Conservation (phyloP, 2,329 filamentous ascomycete species). For the Fusarium sterilihyphosum region DNA sequence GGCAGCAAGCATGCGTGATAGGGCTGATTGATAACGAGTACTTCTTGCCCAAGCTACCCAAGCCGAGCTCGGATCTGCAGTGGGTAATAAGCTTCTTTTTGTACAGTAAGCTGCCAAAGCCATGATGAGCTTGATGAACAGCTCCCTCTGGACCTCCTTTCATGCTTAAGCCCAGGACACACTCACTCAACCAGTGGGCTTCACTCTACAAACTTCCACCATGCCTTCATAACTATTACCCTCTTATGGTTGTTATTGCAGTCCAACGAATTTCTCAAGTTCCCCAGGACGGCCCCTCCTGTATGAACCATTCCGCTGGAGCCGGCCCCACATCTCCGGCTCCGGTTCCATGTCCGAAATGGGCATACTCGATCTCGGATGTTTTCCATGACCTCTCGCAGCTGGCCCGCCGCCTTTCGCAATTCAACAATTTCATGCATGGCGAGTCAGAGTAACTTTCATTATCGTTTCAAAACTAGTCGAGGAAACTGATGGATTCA, state of each 20-base stretch:
- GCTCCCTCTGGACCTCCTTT: background rate
- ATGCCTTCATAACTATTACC: background rate
- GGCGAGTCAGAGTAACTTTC: background rate
- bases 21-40: conserved; percentile 13
- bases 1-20: background rate
- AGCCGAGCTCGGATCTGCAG: background rate
- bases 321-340: conserved; percentile 3
- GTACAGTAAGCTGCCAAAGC: background rate
- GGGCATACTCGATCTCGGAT: background rate
- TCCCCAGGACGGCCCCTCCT: background rate
- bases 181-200: background rate
- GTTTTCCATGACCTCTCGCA: background rate
- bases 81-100: background rate
- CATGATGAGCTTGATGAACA: background rate
- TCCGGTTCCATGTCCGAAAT: background rate
- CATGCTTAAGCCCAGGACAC: background rate
- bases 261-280: background rate
- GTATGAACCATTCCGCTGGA: conserved; percentile 5
- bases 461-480: background rate
- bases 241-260: background rate
- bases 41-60: background rate
- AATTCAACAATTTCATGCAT: background rate
- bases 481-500: conserved; percentile 11
- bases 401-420: background rate
- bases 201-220: background rate